phyloP scores from a whole-genome alignment of 2,329 filamentous ascomycete species.

The Colletotrichum brevisporum region DNA sequence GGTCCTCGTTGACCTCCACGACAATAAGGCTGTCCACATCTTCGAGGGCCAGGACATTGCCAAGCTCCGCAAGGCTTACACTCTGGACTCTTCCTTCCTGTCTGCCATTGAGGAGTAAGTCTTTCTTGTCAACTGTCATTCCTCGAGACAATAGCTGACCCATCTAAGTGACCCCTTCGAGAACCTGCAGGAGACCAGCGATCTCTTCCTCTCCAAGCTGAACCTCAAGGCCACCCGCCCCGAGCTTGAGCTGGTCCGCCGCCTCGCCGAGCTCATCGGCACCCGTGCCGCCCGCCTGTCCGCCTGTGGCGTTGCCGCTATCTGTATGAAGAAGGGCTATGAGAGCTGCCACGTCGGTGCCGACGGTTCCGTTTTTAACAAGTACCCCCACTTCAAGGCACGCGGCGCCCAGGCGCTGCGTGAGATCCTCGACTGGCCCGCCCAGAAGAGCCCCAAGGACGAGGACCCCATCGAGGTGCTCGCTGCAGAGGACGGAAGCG shows the following conservation, averaged over 20 bases:
- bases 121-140: neutral
- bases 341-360: constrained; percentile 92
- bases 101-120: constrained; percentile 89
- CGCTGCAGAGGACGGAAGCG: constrained; percentile 94
- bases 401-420: constrained; percentile 90
- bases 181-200: constrained; percentile 90
- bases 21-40: constrained; percentile 80
- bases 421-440: constrained; percentile 96
- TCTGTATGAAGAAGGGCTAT: constrained; percentile 96
- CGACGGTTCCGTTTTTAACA: constrained; percentile 98
- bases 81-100: constrained; percentile 92
- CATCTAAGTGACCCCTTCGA: constrained; percentile 85
- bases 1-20: constrained; percentile 86
- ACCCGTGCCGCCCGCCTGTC: constrained; percentile 94
- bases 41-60: constrained; percentile 88
- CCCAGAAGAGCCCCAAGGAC: constrained; percentile 76
- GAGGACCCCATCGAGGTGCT: constrained; percentile 90
- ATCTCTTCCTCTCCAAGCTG: constrained; percentile 84
- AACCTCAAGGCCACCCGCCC: constrained; percentile 78
- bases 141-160: constrained; percentile 35
- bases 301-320: constrained; percentile 94
- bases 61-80: constrained; percentile 87
- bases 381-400: constrained; percentile 98
- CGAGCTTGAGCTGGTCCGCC: constrained; percentile 91
- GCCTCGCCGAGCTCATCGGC: constrained; percentile 92